Conservation (phyloP, 1,284 basidiomycete genomes). For the Bondarzewia mesenterica region DNA sequence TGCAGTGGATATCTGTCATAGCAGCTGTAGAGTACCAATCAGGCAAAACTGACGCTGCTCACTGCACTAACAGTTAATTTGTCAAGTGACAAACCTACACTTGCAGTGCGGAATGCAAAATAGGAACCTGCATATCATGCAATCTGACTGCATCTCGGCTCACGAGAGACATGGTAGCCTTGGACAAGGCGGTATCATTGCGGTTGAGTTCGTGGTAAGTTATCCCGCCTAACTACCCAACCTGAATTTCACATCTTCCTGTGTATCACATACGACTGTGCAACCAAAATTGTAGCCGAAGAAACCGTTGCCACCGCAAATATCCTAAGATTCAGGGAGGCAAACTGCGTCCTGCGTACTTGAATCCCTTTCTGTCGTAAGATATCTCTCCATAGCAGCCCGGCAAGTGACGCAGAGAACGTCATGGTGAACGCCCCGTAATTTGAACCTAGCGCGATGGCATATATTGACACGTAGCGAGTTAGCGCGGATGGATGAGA, state of each 20-base stretch:
- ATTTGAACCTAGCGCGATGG: slow-evolving; percentile 80
- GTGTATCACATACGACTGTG: slow-evolving; percentile 18
- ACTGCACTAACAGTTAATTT: no score
- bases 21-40: no score
- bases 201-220: no score
- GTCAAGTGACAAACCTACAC: no score
- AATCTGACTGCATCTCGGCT: no score
- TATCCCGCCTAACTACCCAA: no score
- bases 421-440: slow-evolving; percentile 91
- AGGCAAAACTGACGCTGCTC: no score
- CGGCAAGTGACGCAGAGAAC: slow-evolving; percentile 86
- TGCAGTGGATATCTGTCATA: no score
- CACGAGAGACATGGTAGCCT: no score
- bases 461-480: slow-evolving; percentile 35
- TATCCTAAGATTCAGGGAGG: slow-evolving; percentile 54
- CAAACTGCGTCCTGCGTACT: slow-evolving; percentile 65
- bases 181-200: no score
- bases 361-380: slow-evolving; percentile 71
- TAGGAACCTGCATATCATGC: no score
- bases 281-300: slow-evolving; percentile 21
- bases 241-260: neutral
- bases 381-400: slow-evolving; percentile 82
- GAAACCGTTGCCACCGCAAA: slow-evolving; percentile 20
- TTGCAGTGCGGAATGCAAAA: no score
- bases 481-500: slow-evolving; percentile 20